Evolutionary conservation across 805 yeast genomes (phyloP).

Genomic region (Teunomyces cretensis): DNA sequence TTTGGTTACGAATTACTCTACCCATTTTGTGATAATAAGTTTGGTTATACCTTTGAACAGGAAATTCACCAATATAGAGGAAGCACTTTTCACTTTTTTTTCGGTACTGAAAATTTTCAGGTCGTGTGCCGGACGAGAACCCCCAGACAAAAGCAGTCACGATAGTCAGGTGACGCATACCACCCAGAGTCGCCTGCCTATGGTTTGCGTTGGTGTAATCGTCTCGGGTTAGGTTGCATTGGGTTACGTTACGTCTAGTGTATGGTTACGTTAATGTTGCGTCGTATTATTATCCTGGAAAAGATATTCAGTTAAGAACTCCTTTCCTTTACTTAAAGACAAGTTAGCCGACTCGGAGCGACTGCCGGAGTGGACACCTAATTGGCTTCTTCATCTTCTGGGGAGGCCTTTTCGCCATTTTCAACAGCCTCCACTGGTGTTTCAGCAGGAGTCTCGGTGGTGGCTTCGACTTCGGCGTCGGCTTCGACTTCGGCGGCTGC

Average conservation of each 20-base stretch:
- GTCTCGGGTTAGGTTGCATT: too few species aligned
- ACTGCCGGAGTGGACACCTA: background rate
- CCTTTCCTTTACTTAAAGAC: constrained; percentile 6
- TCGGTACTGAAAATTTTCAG: background rate
- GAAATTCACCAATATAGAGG: background rate
- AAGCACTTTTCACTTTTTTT: background rate
- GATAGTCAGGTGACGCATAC: constrained; percentile 1
- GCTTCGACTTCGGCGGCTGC: background rate
- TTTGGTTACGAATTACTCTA: constrained; percentile 99
- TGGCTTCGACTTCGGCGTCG: constrained; percentile 11
- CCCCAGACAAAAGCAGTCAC: constrained; percentile 6
- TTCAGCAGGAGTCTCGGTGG: constrained; percentile 5
- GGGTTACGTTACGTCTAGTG: too few species aligned
- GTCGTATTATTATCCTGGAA: constrained; percentile 4
- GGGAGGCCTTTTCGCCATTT: constrained; percentile 23
- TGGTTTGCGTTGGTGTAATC: too few species aligned
- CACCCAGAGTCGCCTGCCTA: too few species aligned
- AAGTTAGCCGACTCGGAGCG: background rate
- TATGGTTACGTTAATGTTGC: background rate
- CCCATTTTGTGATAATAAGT: constrained; percentile 30
- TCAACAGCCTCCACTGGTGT: constrained; percentile 11
- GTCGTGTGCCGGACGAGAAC: background rate
- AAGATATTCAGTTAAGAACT: constrained; percentile 14
- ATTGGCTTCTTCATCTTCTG: constrained; percentile 9
- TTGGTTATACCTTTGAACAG: constrained; percentile 7